A percentile compares a stretch with the other conserved stretches of the same genome.
phyloP scores from a whole-genome alignment of 768 basidiomycete species.

The Chalciporus sphaerocephalus region DNA sequence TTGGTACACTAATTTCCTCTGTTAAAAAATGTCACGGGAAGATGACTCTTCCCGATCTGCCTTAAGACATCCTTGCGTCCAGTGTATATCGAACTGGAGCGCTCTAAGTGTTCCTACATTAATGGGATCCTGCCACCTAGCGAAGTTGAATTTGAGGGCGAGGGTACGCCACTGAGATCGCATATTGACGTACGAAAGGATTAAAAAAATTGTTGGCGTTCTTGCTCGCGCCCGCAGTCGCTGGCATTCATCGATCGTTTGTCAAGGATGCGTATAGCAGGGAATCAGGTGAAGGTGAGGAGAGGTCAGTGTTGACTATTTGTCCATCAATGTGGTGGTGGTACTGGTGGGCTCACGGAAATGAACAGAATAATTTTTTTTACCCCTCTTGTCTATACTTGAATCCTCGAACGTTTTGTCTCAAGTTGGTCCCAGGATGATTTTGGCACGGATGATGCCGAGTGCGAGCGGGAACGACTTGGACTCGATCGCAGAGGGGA shows the following conservation, averaged over 20 bases:
- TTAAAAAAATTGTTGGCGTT: conserved; percentile 17
- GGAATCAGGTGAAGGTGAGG: conserved; percentile 4
- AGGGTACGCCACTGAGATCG: conserved; percentile 11
- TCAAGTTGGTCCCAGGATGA: conserved; percentile 7
- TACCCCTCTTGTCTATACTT: too few species aligned
- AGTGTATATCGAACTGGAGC: conserved; percentile 2
- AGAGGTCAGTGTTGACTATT: conserved; percentile 22
- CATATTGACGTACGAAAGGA: conserved; percentile 1
- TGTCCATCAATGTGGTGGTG: conserved; percentile 20
- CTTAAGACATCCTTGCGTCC: conserved; percentile 26
- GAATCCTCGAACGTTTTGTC: too few species aligned
- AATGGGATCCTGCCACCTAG: conserved; percentile 17
- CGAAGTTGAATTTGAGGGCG: neutral
- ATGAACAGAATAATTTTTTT: conserved; percentile 30
- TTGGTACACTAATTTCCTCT: conserved; percentile 11
- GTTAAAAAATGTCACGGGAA: conserved; percentile 1
- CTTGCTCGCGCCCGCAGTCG: conserved; percentile 2
- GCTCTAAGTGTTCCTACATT: conserved; percentile 14
- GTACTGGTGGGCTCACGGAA: conserved; percentile 27
- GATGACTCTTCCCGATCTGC: conserved; percentile 18
- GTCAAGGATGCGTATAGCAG: conserved; percentile 1
- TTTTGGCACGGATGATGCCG: conserved; percentile 26
- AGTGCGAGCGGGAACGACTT: conserved; percentile 56
- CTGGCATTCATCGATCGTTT: conserved; percentile 18
- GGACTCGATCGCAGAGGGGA: conserved; percentile 39